phyloP scores from a whole-genome alignment of 345 rosid genomes.

The Melaleuca alternifolia region DNA sequence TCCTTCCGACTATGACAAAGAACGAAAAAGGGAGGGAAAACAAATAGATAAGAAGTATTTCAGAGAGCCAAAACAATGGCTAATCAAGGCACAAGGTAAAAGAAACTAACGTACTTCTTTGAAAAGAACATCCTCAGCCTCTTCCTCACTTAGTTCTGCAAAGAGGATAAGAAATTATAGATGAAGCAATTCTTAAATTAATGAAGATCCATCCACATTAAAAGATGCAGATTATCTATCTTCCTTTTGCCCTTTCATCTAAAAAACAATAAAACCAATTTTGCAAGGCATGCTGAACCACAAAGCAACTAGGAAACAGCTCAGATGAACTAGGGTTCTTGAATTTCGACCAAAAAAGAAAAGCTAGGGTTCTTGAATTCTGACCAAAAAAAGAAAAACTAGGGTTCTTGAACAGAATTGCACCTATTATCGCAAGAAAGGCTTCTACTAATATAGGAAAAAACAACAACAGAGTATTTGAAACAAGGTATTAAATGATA shows the following conservation, averaged over 20 bases:
- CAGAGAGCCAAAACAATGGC: neutral
- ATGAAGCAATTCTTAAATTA: neutral
- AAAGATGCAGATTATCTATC: neutral
- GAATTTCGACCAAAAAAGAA: too few species aligned
- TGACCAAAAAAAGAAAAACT: neutral
- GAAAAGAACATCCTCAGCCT: conserved; percentile 86
- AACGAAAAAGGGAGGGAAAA: neutral
- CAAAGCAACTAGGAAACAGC: neutral
- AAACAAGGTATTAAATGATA: neutral
- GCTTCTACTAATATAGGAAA: neutral
- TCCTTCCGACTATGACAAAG: neutral
- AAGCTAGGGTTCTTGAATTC: too few species aligned
- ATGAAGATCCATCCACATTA: neutral
- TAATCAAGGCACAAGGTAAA: neutral
- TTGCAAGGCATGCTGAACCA: neutral
- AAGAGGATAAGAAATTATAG: neutral
- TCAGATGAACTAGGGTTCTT: neutral
- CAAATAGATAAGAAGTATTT: neutral
- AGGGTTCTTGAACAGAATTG: neutral
- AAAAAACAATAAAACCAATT: neutral
- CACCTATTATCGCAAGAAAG: neutral
- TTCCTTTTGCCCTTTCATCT: neutral
- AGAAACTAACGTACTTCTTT: conserved; percentile 42
- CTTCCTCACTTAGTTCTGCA: conserved; percentile 65
- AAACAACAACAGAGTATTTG: neutral